Conservation (phyloP, 2,329 filamentous ascomycete species). For the Elsinoe ampelina region DNA sequence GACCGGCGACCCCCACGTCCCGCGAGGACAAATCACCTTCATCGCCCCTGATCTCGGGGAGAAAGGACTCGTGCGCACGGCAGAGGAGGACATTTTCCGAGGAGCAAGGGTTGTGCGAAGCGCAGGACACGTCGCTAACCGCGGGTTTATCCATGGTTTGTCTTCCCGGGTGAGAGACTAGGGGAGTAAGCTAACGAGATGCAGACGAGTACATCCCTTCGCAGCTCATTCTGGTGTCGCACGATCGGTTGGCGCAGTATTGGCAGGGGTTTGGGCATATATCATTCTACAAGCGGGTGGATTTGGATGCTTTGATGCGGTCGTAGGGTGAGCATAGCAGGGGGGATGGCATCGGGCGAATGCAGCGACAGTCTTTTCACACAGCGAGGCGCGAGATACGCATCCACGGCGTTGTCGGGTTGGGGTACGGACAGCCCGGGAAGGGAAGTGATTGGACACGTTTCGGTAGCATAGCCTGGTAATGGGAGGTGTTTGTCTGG, state of each 20-base stretch:
- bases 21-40: conserved; percentile 76
- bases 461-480: too few species aligned
- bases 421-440: too few species aligned
- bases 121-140: conserved; percentile 66
- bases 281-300: conserved; percentile 39
- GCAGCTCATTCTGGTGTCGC: conserved; percentile 68
- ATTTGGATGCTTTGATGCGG: conserved; percentile 31
- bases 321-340: neutral
- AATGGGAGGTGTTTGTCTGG: too few species aligned
- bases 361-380: conserved; percentile 1
- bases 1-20: conserved; percentile 84
- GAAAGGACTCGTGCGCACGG: conserved; percentile 53
- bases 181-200: neutral
- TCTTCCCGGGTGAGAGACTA: conserved; percentile 12
- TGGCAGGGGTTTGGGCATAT: conserved; percentile 56
- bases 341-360: too few species aligned
- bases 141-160: conserved; percentile 64
- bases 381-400: neutral
- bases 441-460: too few species aligned
- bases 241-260: conserved; percentile 69
- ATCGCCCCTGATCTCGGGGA: conserved; percentile 67
- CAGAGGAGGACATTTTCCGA: conserved; percentile 59
- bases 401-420: too few species aligned
- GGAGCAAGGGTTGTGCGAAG: conserved; percentile 66
- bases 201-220: conserved; percentile 65